Percentiles rank a stretch among this genome's conserved stretches.
phyloP scores from a whole-genome alignment of 495 filamentous ascomycete genomes.

The Aspergillus heteromorphus region DNA sequence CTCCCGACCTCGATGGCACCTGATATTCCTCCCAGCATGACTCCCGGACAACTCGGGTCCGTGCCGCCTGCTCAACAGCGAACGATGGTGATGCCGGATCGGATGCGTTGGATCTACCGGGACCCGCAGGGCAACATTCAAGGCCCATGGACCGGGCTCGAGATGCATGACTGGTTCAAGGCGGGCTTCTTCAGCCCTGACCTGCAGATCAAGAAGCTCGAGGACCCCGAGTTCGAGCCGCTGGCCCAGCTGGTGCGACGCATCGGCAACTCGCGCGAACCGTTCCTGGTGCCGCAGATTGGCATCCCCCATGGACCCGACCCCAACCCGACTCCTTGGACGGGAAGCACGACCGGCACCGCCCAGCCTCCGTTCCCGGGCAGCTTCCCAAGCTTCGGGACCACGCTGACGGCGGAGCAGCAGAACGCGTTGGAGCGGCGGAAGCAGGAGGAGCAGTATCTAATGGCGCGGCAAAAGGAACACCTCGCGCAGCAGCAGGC shows the following conservation, averaged over 20 bases:
- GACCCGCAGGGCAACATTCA: slow-evolving; percentile 89
- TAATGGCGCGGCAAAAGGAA: slow-evolving; percentile 92
- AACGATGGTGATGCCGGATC: slow-evolving; percentile 98
- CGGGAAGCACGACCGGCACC: slow-evolving; percentile 43
- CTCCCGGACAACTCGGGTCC: slow-evolving; percentile 39
- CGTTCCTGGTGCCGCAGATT: slow-evolving; percentile 95
- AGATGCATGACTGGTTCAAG: slow-evolving; percentile 99
- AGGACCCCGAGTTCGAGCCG: slow-evolving; percentile 91
- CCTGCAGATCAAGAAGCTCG: slow-evolving; percentile 85
- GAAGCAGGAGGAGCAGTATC: slow-evolving; percentile 96
- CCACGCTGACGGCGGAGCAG: slow-evolving; percentile 92
- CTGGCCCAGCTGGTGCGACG: slow-evolving; percentile 91
- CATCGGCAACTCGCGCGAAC: slow-evolving; percentile 95
- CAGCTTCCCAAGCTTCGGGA: slow-evolving; percentile 95
- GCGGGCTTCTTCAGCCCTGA: slow-evolving; percentile 95
- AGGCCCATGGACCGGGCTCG: slow-evolving; percentile 90
- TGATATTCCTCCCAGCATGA: slow-evolving; percentile 26
- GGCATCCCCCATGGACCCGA: slow-evolving; percentile 83
- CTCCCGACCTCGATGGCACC: slow-evolving; percentile 30
- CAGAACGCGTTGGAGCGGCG: slow-evolving; percentile 93
- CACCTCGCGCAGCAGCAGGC: slow-evolving; percentile 83
- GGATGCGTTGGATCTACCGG: slow-evolving; percentile 97
- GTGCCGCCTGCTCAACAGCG: slow-evolving; percentile 69
- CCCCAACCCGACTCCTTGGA: slow-evolving; percentile 32
- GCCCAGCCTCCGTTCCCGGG: slow-evolving; percentile 92